Base-by-base conservation (phyloP, 2,329 filamentous ascomycete genomes). In the Aureobasidium namibiae region DNA sequence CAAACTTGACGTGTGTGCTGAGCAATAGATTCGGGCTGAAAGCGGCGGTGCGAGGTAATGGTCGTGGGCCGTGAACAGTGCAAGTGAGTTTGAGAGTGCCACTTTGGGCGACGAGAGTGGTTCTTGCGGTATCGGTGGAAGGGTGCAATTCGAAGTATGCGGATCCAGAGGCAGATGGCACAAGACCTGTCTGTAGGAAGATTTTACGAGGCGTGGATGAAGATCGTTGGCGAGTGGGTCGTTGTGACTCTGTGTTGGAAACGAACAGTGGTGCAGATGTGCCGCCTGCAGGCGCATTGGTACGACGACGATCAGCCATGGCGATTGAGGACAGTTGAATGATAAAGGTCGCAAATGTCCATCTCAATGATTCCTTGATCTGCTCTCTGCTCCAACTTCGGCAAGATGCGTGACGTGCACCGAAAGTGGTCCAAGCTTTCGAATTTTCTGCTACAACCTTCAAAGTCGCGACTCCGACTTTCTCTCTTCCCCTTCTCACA, bases 1-100 rank as follows among this genome's bases (percentile, higher is more conserved):
- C 92, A 71, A 95, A 97, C 75, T 97, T 99, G 69, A 99, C 88
- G 66, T 96, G 90, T 2, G 92, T 95, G 14, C 89, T 90, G 54
- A 99, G 82, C 45, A 96, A 87, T 64, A 97, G 84, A 67, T 96
- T 92, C 10, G 94, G 90, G 56, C 90, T 94, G 76, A 96, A 99
- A 1, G 90, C 87, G 29, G 90, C 90, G 59, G 89, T 95, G 70
- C 91, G 85, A 33, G 92, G 92, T 42, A 99, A 81, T 24, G 94
- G 91, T 65, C 92, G 86, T 3, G 94, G 94, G 1, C 94, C 94
- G 74, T 97, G 92, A 58, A 97, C 90, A 11, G 90, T 92, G 72
- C 92, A 96, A 63, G 87, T 89, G 62, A 99, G 84, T 74, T 99
- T 99, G 69, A 97, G 82, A 54, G 89, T 89, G 38, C 86, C 83